Evolutionary conservation across 768 basidiomycete genomes (phyloP), one percentile per base, ranked within the genome.

Genomic region (Phlegmacium glaucopus): DNA sequence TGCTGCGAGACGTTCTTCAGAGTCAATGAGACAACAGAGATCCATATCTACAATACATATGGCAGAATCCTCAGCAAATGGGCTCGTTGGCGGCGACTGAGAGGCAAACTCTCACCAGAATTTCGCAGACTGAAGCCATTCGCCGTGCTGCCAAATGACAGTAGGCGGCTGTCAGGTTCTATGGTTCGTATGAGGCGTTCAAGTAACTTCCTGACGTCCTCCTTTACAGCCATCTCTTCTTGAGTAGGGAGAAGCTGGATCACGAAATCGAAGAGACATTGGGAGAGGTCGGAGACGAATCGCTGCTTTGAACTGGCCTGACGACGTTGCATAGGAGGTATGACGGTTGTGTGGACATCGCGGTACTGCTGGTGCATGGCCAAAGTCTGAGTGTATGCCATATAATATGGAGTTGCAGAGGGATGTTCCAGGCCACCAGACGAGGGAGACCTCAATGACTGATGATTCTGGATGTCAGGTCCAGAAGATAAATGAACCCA

Each of bases 121-220:
- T 97, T 96, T 56, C 93, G 80, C 59, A 98, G 80, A 63, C 91
- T 94, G 74, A 98, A 95, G 49, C 94, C 94, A 61, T 97, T 98
- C 9, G 94, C 94, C 30, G 92, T 96, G 63, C 91, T 94, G 28
- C 95, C 95, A 64, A 99, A 99, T 47, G 93, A 92, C 57, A 95
- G 69, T 57, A 99, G 72, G 44, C 90, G 83, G 54, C 89, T 89
- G 58, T 91, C 80, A 37, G 94, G 94, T 65, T 94, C 90, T 69
- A 99, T 90, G 38, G 90, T 94, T 63, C 90, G 82, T 64, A 95
- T 95, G 68, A 99, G 83, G 57, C 90, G 81, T 73, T 99, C 94
- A 46, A 99, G 85, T 59, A 94, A 77, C 67, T 90, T 91, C 60
- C 95, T 76, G 54, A 97, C 94, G 58, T 95, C 91, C 72, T 97